Evolutionary conservation across 768 basidiomycete genomes (phyloP).

Genomic region (Phaeotremella fagi): DNA sequence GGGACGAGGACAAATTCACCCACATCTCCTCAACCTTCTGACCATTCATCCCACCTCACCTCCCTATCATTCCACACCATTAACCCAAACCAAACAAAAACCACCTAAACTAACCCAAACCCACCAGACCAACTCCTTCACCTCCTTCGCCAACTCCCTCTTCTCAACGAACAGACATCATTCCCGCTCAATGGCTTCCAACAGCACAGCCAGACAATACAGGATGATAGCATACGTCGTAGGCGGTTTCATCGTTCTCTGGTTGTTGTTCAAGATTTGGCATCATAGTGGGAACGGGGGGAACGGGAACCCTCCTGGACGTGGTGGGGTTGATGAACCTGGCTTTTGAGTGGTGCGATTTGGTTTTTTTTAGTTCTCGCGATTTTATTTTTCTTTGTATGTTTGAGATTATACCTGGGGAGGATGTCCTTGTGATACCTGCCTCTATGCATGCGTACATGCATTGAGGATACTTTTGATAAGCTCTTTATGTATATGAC

Average conservation of each 20-base stretch:
- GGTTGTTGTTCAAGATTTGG: slow-evolving; percentile 38
- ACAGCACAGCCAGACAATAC: slow-evolving; percentile 42
- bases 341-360: background rate
- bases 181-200: slow-evolving; percentile 41
- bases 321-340: background rate
- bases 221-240: slow-evolving; percentile 45
- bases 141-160: slow-evolving; percentile 45
- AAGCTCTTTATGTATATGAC: too few species aligned
- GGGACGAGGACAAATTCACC: too few species aligned
- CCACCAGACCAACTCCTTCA: slow-evolving; percentile 40
- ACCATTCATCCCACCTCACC: background rate
- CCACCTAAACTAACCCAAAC: too few species aligned
- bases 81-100: too few species aligned
- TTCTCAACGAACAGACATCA: slow-evolving; percentile 46
- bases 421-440: too few species aligned
- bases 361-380: background rate
- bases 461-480: too few species aligned
- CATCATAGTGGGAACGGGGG: slow-evolving; percentile 9
- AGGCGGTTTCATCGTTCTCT: slow-evolving; percentile 34
- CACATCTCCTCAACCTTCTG: background rate
- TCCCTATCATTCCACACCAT: too few species aligned
- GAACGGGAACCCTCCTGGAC: background rate
- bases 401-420: background rate
- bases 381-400: too few species aligned
- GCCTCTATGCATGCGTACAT: too few species aligned